These are phyloP conservation scores for Sarcodon aspratus DNA, from an alignment of 768 basidiomycete species.

Conservation along the genomic window DNA sequence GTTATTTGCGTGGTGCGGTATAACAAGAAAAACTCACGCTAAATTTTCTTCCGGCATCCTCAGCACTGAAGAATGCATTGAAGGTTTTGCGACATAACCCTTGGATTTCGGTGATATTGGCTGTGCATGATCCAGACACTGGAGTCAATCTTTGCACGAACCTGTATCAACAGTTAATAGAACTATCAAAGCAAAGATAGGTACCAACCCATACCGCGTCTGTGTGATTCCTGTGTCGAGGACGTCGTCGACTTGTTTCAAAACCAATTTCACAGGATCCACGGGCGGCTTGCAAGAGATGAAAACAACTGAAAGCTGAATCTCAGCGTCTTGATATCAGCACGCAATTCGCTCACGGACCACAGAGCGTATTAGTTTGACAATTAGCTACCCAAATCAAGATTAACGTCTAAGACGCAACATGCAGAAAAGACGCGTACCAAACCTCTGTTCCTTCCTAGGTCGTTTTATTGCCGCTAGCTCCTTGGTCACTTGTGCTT, in stretches of 20 bases:
- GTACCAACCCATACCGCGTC: constrained; percentile 37
- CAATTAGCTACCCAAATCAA: constrained; percentile 45
- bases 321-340: not conserved
- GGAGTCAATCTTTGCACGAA: constrained; percentile 64
- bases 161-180: constrained; percentile 22
- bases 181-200: not conserved
- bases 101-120: constrained; percentile 61
- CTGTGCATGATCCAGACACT: constrained; percentile 52
- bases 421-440: constrained; percentile 24
- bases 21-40: constrained; percentile 26
- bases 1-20: not conserved
- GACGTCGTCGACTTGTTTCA: constrained; percentile 52
- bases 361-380: constrained; percentile 70
- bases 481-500: constrained; percentile 63
- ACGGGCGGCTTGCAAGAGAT: constrained; percentile 72
- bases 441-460: constrained; percentile 50
- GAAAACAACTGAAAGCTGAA: constrained; percentile 47
- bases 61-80: constrained; percentile 34
- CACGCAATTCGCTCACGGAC: constrained; percentile 24
- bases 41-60: constrained; percentile 29
- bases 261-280: constrained; percentile 62
- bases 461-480: constrained; percentile 61
- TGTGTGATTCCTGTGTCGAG: constrained; percentile 48
- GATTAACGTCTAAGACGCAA: not conserved
- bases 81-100: constrained; percentile 46